These are phyloP conservation scores for Colletotrichum tropicicola DNA, from an alignment of 2,329 filamentous ascomycete species.

Conservation along the genomic window DNA sequence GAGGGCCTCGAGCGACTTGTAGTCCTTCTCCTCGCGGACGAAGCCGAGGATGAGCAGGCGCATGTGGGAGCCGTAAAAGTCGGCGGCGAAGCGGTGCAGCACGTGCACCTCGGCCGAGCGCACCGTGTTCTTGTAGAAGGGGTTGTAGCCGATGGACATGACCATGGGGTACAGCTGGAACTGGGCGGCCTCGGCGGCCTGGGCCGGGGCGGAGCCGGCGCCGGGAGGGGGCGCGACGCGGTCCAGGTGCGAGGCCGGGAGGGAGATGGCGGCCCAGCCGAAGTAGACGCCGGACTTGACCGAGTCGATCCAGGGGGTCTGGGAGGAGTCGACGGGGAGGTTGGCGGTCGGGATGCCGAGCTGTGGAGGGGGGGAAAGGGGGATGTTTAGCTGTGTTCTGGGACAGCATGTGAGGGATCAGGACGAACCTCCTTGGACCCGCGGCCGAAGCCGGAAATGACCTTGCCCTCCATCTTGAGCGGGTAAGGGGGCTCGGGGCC, in stretches of 20 bases:
- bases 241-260: constrained; percentile 59
- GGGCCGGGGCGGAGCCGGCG: constrained; percentile 34
- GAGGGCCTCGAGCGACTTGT: constrained; percentile 82
- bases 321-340: constrained; percentile 75
- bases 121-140: constrained; percentile 92
- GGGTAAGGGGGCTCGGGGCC: constrained; percentile 85
- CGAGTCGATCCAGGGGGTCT: constrained; percentile 67
- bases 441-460: constrained; percentile 92
- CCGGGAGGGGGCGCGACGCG: constrained; percentile 26
- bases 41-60: constrained; percentile 85
- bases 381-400: constrained; percentile 12
- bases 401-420: not conserved
- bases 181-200: constrained; percentile 35
- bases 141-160: constrained; percentile 96
- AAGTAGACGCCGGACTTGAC: constrained; percentile 89
- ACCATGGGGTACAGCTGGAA: constrained; percentile 79
- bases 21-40: constrained; percentile 90
- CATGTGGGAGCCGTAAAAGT: constrained; percentile 88
- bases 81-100: constrained; percentile 76
- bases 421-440: constrained; percentile 87
- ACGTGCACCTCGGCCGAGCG: constrained; percentile 92
- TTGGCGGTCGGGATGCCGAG: constrained; percentile 98
- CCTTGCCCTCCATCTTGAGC: constrained; percentile 82
- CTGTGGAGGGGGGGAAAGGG: no score
- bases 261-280: constrained; percentile 82